Percentiles rank a stretch among this genome's conserved stretches.
These are phyloP conservation scores for Podospora bellae-mahoneyi DNA, from an alignment of 495 filamentous ascomycete species.

Conservation along the genomic window DNA sequence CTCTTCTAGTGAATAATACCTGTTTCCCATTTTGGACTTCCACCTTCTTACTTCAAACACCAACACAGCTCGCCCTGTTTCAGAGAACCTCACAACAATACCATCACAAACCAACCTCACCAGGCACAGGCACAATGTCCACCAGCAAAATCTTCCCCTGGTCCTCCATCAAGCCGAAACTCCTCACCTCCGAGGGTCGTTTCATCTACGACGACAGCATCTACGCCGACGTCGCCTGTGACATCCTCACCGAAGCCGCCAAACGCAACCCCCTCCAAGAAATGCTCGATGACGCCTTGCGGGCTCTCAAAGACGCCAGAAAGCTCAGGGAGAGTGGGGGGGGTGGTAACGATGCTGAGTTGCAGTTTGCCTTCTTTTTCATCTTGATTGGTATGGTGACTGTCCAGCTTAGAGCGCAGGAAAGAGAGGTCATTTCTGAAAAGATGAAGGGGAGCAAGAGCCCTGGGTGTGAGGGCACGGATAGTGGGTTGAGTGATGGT, in stretches of 20 bases:
- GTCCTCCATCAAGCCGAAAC: neutral
- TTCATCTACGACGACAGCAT: neutral
- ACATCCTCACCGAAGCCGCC: neutral
- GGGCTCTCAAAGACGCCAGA: neutral
- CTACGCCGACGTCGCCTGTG: neutral
- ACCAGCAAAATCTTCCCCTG: neutral
- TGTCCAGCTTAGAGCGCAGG: neutral
- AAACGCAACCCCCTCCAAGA: neutral
- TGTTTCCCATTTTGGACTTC: too few species aligned
- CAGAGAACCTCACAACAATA: neutral
- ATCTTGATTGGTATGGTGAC: neutral
- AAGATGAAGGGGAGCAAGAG: neutral
- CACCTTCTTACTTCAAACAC: too few species aligned
- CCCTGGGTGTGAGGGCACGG: neutral
- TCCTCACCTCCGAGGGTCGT: neutral
- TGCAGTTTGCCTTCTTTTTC: neutral
- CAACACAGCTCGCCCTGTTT: too few species aligned
- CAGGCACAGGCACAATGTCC: neutral
- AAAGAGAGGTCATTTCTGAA: neutral
- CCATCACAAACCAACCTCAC: neutral
- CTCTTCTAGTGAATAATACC: too few species aligned
- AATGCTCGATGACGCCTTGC: neutral
- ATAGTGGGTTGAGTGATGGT: neutral
- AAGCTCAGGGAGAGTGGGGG: neutral
- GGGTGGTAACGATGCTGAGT: neutral